These are phyloP conservation scores for Barnettozyma sucrosica DNA, from an alignment of 805 yeast species.

Conservation along the genomic window DNA sequence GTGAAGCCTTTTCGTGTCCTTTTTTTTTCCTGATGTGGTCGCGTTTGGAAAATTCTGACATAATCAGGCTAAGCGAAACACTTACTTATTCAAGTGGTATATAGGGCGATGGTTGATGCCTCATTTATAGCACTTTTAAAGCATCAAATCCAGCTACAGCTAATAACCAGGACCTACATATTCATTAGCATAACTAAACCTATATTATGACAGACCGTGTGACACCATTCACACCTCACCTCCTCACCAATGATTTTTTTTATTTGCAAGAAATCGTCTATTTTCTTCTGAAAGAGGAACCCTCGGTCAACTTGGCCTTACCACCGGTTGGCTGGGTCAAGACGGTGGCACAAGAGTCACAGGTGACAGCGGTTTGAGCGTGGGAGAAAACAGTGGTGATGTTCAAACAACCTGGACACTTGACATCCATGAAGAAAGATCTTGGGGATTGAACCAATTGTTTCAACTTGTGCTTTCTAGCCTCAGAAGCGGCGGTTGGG, in stretches of 20 bases:
- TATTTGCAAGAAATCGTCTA: conserved; percentile 30
- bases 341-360: conserved; percentile 98
- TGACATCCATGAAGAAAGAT: conserved; percentile 99
- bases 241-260: conserved; percentile 4
- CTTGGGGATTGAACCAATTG: conserved; percentile 96
- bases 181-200: conserved; percentile 8
- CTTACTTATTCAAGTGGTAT: too few relatives aligned
- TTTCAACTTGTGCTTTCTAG: conserved; percentile 95
- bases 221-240: conserved; percentile 4
- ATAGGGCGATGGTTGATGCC: too few relatives aligned
- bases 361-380: conserved; percentile 99
- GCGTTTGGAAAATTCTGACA: conserved; percentile 1
- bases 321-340: conserved; percentile 99
- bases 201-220: conserved; percentile 11
- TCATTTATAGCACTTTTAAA: background rate
- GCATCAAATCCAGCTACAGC: background rate
- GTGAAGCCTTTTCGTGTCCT: conserved; percentile 5
- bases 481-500: conserved; percentile 97
- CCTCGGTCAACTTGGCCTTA: conserved; percentile 98
- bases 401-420: conserved; percentile 98
- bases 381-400: conserved; percentile 99
- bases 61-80: too few relatives aligned
- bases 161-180: background rate
- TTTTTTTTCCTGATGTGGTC: conserved; percentile 1
- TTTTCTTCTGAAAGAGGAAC: conserved; percentile 99